A percentile compares a stretch with the other conserved stretches of the same genome.
phyloP scores from a whole-genome alignment of 1,284 basidiomycete species.

The Microbotryum silenes-acaulis region DNA sequence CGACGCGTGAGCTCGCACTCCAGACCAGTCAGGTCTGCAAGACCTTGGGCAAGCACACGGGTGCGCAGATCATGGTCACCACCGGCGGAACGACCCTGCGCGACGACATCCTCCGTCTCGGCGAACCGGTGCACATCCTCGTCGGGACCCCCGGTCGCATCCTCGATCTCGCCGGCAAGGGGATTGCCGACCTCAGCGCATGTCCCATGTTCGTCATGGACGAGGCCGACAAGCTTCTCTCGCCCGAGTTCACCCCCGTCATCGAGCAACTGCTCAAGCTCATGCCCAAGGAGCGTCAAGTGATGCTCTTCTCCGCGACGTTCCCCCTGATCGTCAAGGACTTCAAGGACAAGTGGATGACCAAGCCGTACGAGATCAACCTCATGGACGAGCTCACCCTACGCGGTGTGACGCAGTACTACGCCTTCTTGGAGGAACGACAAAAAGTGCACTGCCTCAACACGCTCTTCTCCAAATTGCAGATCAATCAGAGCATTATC shows the following conservation, averaged over 20 bases:
- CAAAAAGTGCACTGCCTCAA: slow-evolving; percentile 99
- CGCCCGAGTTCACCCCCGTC: slow-evolving; percentile 94
- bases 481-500: slow-evolving; percentile 99
- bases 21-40: slow-evolving; percentile 98
- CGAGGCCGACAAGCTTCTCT: slow-evolving; percentile 96
- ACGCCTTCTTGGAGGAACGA: slow-evolving; percentile 96
- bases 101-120: slow-evolving; percentile 91
- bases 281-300: slow-evolving; percentile 79
- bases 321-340: slow-evolving; percentile 99
- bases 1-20: slow-evolving; percentile 87
- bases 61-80: slow-evolving; percentile 95
- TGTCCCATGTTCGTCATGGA: slow-evolving; percentile 98
- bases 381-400: slow-evolving; percentile 99
- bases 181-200: slow-evolving; percentile 85
- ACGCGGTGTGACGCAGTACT: slow-evolving; percentile 98
- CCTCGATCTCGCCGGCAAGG: slow-evolving; percentile 87
- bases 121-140: slow-evolving; percentile 86
- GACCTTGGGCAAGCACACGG: slow-evolving; percentile 81
- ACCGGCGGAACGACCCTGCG: slow-evolving; percentile 96
- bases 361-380: slow-evolving; percentile 92
- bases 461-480: slow-evolving; percentile 94
- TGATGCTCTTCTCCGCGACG: slow-evolving; percentile 98
- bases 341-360: slow-evolving; percentile 99
- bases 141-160: slow-evolving; percentile 97
- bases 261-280: slow-evolving; percentile 91